These are phyloP conservation scores for Helotiales sp. DNA, from an alignment of 2,329 filamentous ascomycete species.

Conservation along the genomic window DNA sequence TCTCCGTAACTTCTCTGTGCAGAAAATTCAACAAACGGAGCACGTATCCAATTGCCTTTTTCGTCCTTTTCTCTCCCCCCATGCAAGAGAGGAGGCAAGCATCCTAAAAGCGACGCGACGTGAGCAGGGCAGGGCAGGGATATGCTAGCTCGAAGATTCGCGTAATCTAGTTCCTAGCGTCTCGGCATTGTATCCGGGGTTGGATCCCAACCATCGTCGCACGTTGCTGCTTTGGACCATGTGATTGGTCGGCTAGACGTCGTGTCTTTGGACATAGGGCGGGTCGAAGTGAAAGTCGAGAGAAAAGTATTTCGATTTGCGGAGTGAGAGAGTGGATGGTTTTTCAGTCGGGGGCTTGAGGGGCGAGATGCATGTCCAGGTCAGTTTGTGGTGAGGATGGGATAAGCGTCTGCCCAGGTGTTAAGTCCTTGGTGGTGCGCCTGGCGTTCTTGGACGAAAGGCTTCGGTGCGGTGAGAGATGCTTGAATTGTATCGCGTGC, in stretches of 20 bases:
- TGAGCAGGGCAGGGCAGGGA: neutral
- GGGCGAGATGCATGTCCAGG: neutral
- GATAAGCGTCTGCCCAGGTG: constrained; percentile 1
- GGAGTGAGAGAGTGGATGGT: neutral
- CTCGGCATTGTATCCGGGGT: constrained; percentile 11
- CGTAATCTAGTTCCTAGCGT: neutral
- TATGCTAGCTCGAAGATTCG: too few species aligned
- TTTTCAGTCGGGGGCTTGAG: neutral
- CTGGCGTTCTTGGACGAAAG: neutral
- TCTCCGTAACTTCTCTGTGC: neutral
- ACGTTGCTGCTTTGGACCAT: constrained; percentile 23
- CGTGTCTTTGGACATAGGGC: constrained; percentile 5
- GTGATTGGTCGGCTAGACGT: constrained; percentile 30
- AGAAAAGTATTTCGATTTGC: neutral
- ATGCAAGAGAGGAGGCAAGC: neutral
- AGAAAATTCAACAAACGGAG: neutral
- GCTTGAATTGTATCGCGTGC: neutral
- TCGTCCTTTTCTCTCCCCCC: neutral
- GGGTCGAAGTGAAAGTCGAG: neutral
- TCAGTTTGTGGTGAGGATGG: neutral
- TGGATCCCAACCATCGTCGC: constrained; percentile 16
- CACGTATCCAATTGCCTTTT: constrained; percentile 18
- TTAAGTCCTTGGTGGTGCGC: neutral
- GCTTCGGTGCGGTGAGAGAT: neutral
- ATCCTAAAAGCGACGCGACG: neutral